These are phyloP conservation scores for Diplodia seriata DNA, from an alignment of 2,329 filamentous ascomycete species.

Conservation along the genomic window DNA sequence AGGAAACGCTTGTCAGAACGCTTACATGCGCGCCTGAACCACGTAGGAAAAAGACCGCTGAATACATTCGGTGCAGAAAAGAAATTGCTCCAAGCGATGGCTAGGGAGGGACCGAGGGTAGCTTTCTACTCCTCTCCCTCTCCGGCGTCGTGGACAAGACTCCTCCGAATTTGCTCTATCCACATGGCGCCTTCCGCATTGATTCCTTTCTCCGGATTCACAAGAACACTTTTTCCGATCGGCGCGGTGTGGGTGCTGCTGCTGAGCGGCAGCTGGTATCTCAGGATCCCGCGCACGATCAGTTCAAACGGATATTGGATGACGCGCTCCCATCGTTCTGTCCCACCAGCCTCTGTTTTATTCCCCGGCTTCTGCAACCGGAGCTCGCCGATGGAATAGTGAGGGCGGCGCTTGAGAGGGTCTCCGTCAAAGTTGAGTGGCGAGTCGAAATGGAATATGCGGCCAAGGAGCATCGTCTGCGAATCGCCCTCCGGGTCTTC, in stretches of 20 bases:
- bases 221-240: constrained; percentile 50
- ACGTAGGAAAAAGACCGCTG: not conserved
- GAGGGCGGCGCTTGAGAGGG: constrained; percentile 76
- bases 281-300: constrained; percentile 87
- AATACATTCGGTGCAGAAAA: not conserved
- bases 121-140: constrained; percentile 7
- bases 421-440: constrained; percentile 88
- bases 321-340: constrained; percentile 87
- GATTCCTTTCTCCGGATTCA: constrained; percentile 32
- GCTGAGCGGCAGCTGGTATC: constrained; percentile 73
- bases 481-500: constrained; percentile 67
- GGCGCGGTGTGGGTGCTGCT: constrained; percentile 61
- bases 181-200: constrained; percentile 28
- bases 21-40: constrained; percentile 7
- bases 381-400: constrained; percentile 80
- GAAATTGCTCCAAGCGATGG: not conserved
- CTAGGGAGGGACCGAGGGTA: not conserved
- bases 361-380: constrained; percentile 85
- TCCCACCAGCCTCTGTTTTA: constrained; percentile 80
- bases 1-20: constrained; percentile 16
- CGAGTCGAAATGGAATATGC: constrained; percentile 85
- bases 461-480: constrained; percentile 90
- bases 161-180: constrained; percentile 25
- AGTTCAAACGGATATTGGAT: constrained; percentile 92
- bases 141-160: constrained; percentile 2